Percentiles rank a stretch among this genome's conserved stretches.
phyloP scores from a whole-genome alignment of 2,329 filamentous ascomycete genomes.

The Leptographium wingfieldii region DNA sequence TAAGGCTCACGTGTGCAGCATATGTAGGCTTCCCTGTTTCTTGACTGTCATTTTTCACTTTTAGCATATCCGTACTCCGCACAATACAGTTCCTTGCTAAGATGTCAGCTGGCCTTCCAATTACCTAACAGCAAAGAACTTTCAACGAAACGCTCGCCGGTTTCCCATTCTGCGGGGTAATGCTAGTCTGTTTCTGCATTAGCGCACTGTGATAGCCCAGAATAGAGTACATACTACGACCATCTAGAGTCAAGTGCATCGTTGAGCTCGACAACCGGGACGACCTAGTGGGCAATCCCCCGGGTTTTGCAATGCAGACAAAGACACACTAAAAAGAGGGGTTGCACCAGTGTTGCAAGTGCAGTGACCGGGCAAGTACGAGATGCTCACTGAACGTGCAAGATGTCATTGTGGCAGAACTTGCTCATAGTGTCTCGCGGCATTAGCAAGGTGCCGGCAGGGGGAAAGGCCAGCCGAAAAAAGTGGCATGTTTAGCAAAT shows the following conservation, averaged over 20 bases:
- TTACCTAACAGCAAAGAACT: not conserved
- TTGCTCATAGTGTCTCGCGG: no score
- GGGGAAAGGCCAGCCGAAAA: no score
- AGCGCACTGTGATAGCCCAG: not conserved
- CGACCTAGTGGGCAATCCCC: not conserved
- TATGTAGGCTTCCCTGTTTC: not conserved
- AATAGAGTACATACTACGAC: not conserved
- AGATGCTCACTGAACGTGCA: no score
- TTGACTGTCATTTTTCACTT: no score
- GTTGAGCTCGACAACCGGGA: not conserved
- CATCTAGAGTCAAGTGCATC: not conserved
- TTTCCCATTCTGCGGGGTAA: not conserved
- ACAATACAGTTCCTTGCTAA: no score
- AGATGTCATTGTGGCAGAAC: no score
- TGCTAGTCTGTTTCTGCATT: not conserved
- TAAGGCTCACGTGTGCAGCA: not conserved
- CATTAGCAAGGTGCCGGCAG: no score
- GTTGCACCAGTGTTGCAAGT: not conserved
- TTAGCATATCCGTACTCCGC: not conserved
- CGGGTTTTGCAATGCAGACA: not conserved
- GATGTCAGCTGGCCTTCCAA: not conserved
- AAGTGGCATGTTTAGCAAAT: no score
- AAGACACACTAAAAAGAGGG: not conserved
- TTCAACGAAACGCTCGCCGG: no score
- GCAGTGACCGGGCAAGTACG: no score